Percentiles rank a stretch among this genome's conserved stretches.
Conservation (phyloP, 768 basidiomycete species). For the Leucocoprinus leucothites region DNA sequence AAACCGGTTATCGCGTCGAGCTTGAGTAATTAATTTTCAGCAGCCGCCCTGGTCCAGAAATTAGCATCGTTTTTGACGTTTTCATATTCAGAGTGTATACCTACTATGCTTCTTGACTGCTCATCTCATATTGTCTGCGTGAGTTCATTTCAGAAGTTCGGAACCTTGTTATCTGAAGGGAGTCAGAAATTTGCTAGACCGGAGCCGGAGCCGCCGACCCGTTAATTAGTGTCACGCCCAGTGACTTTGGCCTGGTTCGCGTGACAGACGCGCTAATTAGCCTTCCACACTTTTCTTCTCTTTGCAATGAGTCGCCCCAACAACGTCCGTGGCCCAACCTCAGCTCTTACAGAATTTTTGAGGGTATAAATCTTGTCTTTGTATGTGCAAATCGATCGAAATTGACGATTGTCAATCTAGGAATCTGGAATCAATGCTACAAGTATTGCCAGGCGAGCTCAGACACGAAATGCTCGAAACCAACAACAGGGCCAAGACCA, state of each 20-base stretch:
- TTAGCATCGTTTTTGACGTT: too few relatives aligned
- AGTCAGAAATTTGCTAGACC: too few relatives aligned
- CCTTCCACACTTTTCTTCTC: neutral
- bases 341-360: constrained; percentile 80
- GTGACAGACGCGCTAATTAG: constrained; percentile 12
- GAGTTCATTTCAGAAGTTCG: too few relatives aligned
- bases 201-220: neutral
- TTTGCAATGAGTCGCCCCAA: constrained; percentile 22
- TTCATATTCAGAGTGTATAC: too few relatives aligned
- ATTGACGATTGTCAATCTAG: constrained; percentile 21
- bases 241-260: neutral
- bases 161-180: too few relatives aligned
- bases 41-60: too few relatives aligned
- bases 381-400: constrained; percentile 12
- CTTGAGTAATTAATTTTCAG: too few relatives aligned
- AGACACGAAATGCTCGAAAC: constrained; percentile 24
- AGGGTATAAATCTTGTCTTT: constrained; percentile 39
- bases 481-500: constrained; percentile 26
- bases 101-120: too few relatives aligned
- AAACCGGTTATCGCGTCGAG: too few relatives aligned
- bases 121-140: too few relatives aligned
- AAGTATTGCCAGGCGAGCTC: constrained; percentile 39
- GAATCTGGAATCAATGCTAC: constrained; percentile 46
- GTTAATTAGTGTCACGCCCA: neutral
- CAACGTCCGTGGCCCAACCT: constrained; percentile 79